phyloP scores from a whole-genome alignment of 805 yeast species.

The Kluyveromyces nonfermentans region DNA sequence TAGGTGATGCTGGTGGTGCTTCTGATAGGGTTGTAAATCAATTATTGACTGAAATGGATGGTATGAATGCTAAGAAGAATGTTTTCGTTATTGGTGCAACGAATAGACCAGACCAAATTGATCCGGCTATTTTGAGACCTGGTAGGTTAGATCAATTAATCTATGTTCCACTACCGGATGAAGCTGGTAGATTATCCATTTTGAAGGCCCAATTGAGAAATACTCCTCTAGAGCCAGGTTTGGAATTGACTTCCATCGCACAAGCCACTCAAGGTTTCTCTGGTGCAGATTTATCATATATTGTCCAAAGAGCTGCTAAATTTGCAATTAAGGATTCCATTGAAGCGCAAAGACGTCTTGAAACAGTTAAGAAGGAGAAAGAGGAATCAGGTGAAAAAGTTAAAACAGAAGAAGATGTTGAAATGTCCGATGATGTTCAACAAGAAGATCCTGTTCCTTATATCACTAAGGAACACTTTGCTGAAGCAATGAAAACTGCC shows the following conservation, averaged over 20 bases:
- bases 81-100: conserved; percentile 99
- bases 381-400: conserved; percentile 23
- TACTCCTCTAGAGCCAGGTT: conserved; percentile 96
- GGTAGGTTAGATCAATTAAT: conserved; percentile 98
- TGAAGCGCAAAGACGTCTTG: conserved; percentile 58
- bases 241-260: conserved; percentile 81
- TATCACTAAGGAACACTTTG: conserved; percentile 88
- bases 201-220: conserved; percentile 94
- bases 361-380: conserved; percentile 35
- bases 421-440: conserved; percentile 24
- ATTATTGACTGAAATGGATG: conserved; percentile 96
- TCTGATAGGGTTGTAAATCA: conserved; percentile 95
- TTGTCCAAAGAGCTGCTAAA: conserved; percentile 97
- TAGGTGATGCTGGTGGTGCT: conserved; percentile 95
- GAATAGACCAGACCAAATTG: conserved; percentile 98
- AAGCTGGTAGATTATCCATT: conserved; percentile 85
- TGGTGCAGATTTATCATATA: conserved; percentile 97
- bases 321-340: conserved; percentile 97
- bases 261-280: conserved; percentile 95
- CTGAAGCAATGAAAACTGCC: conserved; percentile 99
- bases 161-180: conserved; percentile 97
- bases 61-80: conserved; percentile 99
- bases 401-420: conserved; percentile 42
- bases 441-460: conserved; percentile 88
- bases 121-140: conserved; percentile 96